These are phyloP conservation scores for Vachellia pachyceras DNA, from an alignment of 306 rosid genomes.

Conservation along the genomic window DNA sequence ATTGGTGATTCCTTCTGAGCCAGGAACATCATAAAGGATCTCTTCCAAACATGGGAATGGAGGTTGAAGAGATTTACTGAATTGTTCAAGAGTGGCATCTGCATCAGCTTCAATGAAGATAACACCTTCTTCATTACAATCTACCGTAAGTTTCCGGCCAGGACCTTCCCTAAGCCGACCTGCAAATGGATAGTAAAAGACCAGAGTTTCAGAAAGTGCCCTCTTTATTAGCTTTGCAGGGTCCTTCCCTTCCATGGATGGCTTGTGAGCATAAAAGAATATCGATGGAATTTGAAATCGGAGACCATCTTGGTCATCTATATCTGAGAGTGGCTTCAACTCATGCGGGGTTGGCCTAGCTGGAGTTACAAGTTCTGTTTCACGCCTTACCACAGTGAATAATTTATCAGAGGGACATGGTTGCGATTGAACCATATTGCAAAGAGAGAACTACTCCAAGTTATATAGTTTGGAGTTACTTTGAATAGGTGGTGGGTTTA, in stretches of 20 bases:
- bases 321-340: not conserved
- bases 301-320: not conserved
- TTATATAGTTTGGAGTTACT: not conserved
- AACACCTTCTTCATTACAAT: not conserved
- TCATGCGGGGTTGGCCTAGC: not conserved
- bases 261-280: not conserved
- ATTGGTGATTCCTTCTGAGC: not conserved
- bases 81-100: constrained; percentile 42
- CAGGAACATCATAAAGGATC: not conserved
- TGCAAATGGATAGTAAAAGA: not conserved
- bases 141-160: constrained; percentile 31
- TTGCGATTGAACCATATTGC: not conserved
- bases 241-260: constrained; percentile 2
- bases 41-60: not conserved
- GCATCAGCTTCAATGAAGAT: constrained; percentile 43
- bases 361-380: not conserved
- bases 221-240: not conserved
- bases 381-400: constrained; percentile 25
- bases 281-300: not conserved
- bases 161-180: constrained; percentile 42
- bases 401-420: not conserved
- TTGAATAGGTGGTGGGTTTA: not conserved
- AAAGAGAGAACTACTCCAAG: not conserved
- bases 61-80: not conserved
- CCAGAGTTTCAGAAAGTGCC: not conserved